These are phyloP conservation scores for Pelagophyceae sp. DNA, from an alignment of 352 stramenopile genomes.

Conservation along the genomic window DNA sequence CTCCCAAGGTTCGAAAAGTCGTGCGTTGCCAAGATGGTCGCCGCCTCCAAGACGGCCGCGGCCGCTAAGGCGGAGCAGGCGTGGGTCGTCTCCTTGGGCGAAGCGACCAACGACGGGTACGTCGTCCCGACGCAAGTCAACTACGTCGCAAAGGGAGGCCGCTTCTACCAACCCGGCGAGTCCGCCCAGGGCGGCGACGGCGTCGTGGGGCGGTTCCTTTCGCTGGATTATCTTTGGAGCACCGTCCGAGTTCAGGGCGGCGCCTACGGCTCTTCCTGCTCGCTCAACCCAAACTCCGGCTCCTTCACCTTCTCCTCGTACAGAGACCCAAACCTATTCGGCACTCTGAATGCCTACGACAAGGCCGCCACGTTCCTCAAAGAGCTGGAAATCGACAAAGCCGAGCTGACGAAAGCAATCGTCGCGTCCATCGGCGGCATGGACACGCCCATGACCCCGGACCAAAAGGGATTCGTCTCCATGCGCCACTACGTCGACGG, in stretches of 20 bases:
- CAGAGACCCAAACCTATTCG: slow-evolving; percentile 61
- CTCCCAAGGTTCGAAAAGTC: too few species aligned
- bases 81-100: neutral
- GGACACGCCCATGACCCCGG: slow-evolving; percentile 53
- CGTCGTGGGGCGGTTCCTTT: slow-evolving; percentile 53
- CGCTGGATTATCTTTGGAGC: slow-evolving; percentile 67
- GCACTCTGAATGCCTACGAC: slow-evolving; percentile 65
- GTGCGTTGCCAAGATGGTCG: slow-evolving; percentile 44
- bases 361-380: slow-evolving; percentile 44
- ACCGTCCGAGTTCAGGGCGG: slow-evolving; percentile 65
- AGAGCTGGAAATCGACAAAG: slow-evolving; percentile 44
- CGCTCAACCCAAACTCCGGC: slow-evolving; percentile 51
- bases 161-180: slow-evolving; percentile 56
- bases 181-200: slow-evolving; percentile 40
- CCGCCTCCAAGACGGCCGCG: slow-evolving; percentile 29
- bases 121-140: slow-evolving; percentile 67
- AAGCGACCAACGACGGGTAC: slow-evolving; percentile 48
- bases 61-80: too few species aligned
- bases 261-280: slow-evolving; percentile 65
- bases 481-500: slow-evolving; percentile 54
- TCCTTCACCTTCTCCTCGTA: slow-evolving; percentile 60
- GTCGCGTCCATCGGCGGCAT: slow-evolving; percentile 67
- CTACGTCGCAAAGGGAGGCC: slow-evolving; percentile 64
- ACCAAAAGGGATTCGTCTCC: slow-evolving; percentile 51
- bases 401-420: slow-evolving; percentile 53